Evolutionary conservation across 2,329 filamentous ascomycete species (phyloP), one percentile per base, ranked within the genome.

Genomic region (Fusarium metavorans): DNA sequence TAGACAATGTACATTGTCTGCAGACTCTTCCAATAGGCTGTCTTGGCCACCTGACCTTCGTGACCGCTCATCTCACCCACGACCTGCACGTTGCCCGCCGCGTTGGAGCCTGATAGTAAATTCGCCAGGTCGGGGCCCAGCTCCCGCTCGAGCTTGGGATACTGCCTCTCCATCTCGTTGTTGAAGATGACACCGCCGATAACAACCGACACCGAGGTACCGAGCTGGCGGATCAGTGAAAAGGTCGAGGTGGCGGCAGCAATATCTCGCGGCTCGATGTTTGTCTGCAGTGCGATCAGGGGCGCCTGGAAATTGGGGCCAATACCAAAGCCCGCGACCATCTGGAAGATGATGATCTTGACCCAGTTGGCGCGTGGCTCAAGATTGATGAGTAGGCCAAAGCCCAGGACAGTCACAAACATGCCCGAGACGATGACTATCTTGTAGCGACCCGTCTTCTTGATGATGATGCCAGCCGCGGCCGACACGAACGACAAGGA

Each of bases 141-240:
- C 5, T 87, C 81, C 34, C 82, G 76, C 25, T 83, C 81, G 34
- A 93, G 86, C 10, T 79, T 78, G 5, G 83, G 78, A 32, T 87
- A 85, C 75, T 90, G 88, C 56, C 84, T 85, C 73, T 90, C 83
- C 91, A 95, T 94, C 68, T 88, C 84, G 80, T 95, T 95, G 82
- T 94, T 92, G 83, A 95, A 95, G 41, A 95, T 88, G 54, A 94
- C 92, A n/a, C 92, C 91, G 27, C 94, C 94, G 43, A 95, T 86
- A 2, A 94, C 92, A 62, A 95, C 88, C 0, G 91, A 91, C 23
- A 92, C 88, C 3, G 91, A 88, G 0, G 91, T 93, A 11, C 91
- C 91, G 4, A 95, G 84, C 75, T 93, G 92, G 23, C 93, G 90
- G 9, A 92, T 86, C 79, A 94, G 93, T 10, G 88, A 86, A 73